Base-by-base conservation (phyloP, 2,329 filamentous ascomycete species). In the Calonectria crousiana region DNA sequence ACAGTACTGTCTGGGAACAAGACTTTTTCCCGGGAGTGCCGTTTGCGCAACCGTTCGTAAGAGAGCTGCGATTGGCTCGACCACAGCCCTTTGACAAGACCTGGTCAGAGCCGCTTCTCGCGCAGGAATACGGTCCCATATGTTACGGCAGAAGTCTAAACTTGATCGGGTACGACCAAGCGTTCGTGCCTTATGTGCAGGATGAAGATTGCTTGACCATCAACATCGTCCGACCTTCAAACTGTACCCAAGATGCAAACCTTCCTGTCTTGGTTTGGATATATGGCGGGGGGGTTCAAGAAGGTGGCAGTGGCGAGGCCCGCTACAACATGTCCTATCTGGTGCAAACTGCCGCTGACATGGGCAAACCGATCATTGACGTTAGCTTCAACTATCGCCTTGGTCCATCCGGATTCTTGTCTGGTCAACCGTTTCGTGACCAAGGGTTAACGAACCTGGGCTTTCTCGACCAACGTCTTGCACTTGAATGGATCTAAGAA, bases 271-370 rank as follows among this genome's bases (percentile, higher is more conserved):
- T 62, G 23, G 36, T 26, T 14, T 62, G 56, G 56, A 41, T 62
- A 41, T 62, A 62, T 20, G 56, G 56, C 4, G 56, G 56, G 3
- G 56, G 56, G 4, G 41, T 62, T n/a, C 32, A 62, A 8, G 56
- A 62, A 38, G 34, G 56, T 2, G 56, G 56, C 14, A 62, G 56
- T 18, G 56, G 56, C 4, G 56, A 62, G 41, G 56, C 34, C 11
- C 56, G 56, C n/a, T 62, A 62, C 34, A 62, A 41, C 34, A 62
- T 62, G 56, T 62, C 56, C 14, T 62, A 62, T 30, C n/a, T 62
- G 14, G 56, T 62, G 4, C 23, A 62, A 13, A 26, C 38, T 26
- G 23, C 56, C 8, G 16, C 23, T 2, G 23, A 41, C 20, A 62
- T 62, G 56, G 56, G 36, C 14, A 18, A 38, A 1, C 56, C 56